phyloP scores from a whole-genome alignment of 352 stramenopile species.

The Nothophytophthora sp. region DNA sequence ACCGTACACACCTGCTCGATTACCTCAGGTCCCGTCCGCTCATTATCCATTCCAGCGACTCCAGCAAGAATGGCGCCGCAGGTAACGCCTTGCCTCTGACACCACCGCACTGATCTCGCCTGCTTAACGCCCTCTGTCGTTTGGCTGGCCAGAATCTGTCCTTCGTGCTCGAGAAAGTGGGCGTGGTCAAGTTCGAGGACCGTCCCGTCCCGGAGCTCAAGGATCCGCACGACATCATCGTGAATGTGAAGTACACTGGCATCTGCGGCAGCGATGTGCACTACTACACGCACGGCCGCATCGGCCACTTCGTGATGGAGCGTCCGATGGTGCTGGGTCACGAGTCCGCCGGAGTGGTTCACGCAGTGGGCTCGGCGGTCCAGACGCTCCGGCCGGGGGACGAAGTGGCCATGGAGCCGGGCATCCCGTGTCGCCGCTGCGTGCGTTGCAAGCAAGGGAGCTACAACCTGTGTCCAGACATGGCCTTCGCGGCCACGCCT shows the following conservation, averaged over 20 bases:
- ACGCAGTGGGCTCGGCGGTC: slow-evolving; percentile 21
- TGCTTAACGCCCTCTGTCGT: too few species aligned
- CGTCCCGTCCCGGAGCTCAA: slow-evolving; percentile 22
- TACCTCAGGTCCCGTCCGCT: background rate
- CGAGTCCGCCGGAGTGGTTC: slow-evolving; percentile 27
- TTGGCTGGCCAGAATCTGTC: slow-evolving; percentile 20
- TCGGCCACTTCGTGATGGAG: slow-evolving; percentile 28
- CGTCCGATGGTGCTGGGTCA: slow-evolving; percentile 29
- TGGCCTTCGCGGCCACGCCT: slow-evolving; percentile 26
- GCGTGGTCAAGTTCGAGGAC: slow-evolving; percentile 25
- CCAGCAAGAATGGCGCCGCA: background rate
- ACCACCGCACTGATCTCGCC: too few species aligned
- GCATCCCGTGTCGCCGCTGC: slow-evolving; percentile 22
- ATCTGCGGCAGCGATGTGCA: slow-evolving; percentile 31
- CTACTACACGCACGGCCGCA: slow-evolving; percentile 32
- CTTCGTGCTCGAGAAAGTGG: slow-evolving; percentile 29
- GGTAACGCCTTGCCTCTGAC: background rate
- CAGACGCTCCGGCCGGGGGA: slow-evolving; percentile 22
- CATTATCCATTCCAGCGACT: background rate
- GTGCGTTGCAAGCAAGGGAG: slow-evolving; percentile 16
- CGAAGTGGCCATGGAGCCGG: slow-evolving; percentile 27
- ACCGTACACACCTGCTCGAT: background rate
- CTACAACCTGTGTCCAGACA: slow-evolving; percentile 29
- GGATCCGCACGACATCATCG: slow-evolving; percentile 23
- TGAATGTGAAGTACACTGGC: slow-evolving; percentile 28